Percentiles rank a stretch among this genome's conserved stretches.
phyloP scores from a whole-genome alignment of 208 protist genomes.

The Wallacemonas collosoma region DNA sequence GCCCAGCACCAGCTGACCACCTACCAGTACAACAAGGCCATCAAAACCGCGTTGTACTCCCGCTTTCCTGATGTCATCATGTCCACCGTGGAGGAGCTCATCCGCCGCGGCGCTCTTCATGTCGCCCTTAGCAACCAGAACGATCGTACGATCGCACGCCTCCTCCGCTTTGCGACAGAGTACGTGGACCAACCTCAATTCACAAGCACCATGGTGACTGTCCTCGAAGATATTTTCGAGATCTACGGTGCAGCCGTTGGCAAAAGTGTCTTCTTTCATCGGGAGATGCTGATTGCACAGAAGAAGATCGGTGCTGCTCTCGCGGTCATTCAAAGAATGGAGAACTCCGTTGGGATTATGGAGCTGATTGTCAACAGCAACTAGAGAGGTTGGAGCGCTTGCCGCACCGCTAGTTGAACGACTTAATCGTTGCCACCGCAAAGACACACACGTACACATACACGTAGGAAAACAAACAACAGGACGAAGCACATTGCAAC shows the following conservation, averaged over 20 bases:
- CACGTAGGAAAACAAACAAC: not conserved
- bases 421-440: no score
- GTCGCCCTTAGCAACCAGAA: conserved; percentile 85
- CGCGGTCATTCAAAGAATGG: conserved; percentile 61
- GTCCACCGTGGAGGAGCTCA: conserved; percentile 85
- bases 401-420: not conserved
- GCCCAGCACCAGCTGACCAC: conserved; percentile 67
- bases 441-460: no score
- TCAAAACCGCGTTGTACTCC: conserved; percentile 79
- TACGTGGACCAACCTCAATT: conserved; percentile 81
- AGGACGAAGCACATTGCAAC: no score
- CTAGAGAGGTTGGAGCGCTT: conserved; percentile 12
- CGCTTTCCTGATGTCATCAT: conserved; percentile 72
- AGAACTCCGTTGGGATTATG: conserved; percentile 74
- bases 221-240: conserved; percentile 79
- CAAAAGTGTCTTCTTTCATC: conserved; percentile 75
- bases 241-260: conserved; percentile 71
- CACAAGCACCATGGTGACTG: conserved; percentile 69
- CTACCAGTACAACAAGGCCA: conserved; percentile 78
- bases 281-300: conserved; percentile 71
- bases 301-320: conserved; percentile 63
- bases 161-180: conserved; percentile 76
- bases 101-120: conserved; percentile 76
- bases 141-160: conserved; percentile 72
- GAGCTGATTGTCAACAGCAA: conserved; percentile 76